Percentiles rank a stretch among this genome's conserved stretches.
Evolutionary conservation across 352 stramenopile species (phyloP).

Genomic region (Globisporangium cederbergense): DNA sequence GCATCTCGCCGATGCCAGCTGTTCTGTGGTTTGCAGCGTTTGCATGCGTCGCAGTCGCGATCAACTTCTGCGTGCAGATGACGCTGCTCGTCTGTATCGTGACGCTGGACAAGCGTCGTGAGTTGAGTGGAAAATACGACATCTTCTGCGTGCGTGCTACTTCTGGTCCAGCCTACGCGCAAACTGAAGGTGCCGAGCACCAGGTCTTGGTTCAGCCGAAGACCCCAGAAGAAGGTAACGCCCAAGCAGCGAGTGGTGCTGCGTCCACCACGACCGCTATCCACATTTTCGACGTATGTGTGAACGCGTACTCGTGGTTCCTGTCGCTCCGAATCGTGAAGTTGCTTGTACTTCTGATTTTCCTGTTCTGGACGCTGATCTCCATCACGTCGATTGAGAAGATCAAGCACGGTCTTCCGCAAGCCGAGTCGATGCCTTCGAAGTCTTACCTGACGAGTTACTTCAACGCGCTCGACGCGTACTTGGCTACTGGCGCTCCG

Average conservation of each 20-base stretch:
- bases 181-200: slow-evolving; percentile 3
- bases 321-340: slow-evolving; percentile 49
- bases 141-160: slow-evolving; percentile 32
- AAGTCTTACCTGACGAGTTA: slow-evolving; percentile 69
- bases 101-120: slow-evolving; percentile 59
- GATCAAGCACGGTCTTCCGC: slow-evolving; percentile 50
- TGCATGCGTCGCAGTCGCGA: slow-evolving; percentile 42
- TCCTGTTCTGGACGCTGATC: slow-evolving; percentile 40
- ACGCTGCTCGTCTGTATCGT: slow-evolving; percentile 60
- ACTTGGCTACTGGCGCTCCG: slow-evolving; percentile 49
- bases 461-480: slow-evolving; percentile 53
- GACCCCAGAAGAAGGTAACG: slow-evolving; percentile 17
- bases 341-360: slow-evolving; percentile 40
- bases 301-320: slow-evolving; percentile 46
- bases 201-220: slow-evolving; percentile 21
- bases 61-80: slow-evolving; percentile 67
- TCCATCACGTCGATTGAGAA: slow-evolving; percentile 54
- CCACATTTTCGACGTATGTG: slow-evolving; percentile 32
- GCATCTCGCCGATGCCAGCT: slow-evolving; percentile 58
- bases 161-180: slow-evolving; percentile 8
- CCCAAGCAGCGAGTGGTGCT: not conserved
- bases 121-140: slow-evolving; percentile 50
- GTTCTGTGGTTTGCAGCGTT: slow-evolving; percentile 70
- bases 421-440: slow-evolving; percentile 60
- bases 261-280: not conserved